Base-by-base conservation (phyloP, 768 basidiomycete species). In the Tricholoma matsutake region DNA sequence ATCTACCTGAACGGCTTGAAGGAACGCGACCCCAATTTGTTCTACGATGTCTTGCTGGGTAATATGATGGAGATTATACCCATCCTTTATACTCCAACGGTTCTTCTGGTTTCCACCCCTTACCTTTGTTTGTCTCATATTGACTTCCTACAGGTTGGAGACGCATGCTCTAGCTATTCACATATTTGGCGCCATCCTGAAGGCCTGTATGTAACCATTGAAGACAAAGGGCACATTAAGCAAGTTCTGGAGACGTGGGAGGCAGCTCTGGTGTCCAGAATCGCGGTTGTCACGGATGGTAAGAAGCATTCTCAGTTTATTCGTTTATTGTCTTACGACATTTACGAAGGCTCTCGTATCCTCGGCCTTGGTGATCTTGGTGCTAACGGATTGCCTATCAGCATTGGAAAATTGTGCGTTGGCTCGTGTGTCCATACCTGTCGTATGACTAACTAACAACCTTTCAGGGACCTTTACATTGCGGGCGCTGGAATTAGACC, bases 231-330 rank as follows among this genome's bases (percentile, higher is more conserved):
- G 9, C 79, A 77, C 54, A 85, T 91, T 62, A 77, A 81, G 20
- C 73, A 84, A 29, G 76, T 89, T 41, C 77, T 91, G 28, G 71
- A 76, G 8, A 73, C 78, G 28, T 87, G 85, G 82, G 79, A 82
- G 22, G 71, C 74, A 41, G 71, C 70, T 39, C 64, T 74, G 55
- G 73, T 76, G 10, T 70, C 83, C 2, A 82, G 87, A 43, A 91
- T 92, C 67, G 81, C 86, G 41, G 90, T 92, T 61, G 89, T 92
- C 58, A 92, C 90, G 6, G 90, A 92, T 68, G 90, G 90, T 74
- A 64, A 43, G 60, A 59, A 49, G 37, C 11, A 66, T 72, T 29
- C 70, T 54, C 28, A 34, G 54, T 39, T 39, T 51, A 45, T 64
- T 22, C 56, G 57, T 55, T 54, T 47, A 28, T 25, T 10, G 29